Evolutionary conservation across 2,329 filamentous ascomycete species (phyloP).

Genomic region (Arthroderma sp.): DNA sequence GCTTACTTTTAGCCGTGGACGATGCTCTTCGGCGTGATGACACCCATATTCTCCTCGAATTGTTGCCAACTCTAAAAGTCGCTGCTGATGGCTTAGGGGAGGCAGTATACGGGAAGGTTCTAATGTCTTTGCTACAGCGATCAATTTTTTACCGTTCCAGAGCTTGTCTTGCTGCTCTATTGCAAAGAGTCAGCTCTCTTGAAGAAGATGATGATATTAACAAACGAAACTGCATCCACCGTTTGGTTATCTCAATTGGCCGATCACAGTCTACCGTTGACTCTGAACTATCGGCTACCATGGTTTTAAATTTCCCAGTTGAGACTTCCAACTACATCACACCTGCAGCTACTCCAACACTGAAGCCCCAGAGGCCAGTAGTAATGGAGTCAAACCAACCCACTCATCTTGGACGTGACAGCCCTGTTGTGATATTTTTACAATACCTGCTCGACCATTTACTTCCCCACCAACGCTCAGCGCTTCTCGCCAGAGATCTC

Average conservation of each 20-base stretch:
- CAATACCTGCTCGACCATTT: conserved; percentile 55
- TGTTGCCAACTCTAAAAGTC: conserved; percentile 48
- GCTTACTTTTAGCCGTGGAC: conserved; percentile 31
- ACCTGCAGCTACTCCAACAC: conserved; percentile 57
- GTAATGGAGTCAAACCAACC: conserved; percentile 52
- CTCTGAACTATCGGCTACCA: conserved; percentile 41
- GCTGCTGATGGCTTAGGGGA: conserved; percentile 46
- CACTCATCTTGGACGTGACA: conserved; percentile 53
- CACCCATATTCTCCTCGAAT: conserved; percentile 32
- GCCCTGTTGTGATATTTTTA: conserved; percentile 62
- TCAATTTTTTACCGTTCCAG: conserved; percentile 60
- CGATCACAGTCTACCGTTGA: conserved; percentile 51
- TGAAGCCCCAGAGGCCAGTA: conserved; percentile 50
- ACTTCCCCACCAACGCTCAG: conserved; percentile 52
- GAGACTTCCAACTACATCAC: conserved; percentile 64
- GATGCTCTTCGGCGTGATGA: conserved; percentile 32
- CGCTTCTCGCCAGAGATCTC: conserved; percentile 38
- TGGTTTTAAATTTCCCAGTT: conserved; percentile 37
- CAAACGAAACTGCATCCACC: conserved; percentile 82
- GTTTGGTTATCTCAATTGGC: conserved; percentile 83
- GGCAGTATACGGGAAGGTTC: conserved; percentile 52
- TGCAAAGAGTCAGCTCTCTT: conserved; percentile 57
- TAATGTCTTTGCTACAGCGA: conserved; percentile 35
- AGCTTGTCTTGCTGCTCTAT: conserved; percentile 56
- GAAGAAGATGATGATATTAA: conserved; percentile 90